Evolutionary conservation across 352 stramenopile species (phyloP).

Genomic region (Achlya hypogyna): DNA sequence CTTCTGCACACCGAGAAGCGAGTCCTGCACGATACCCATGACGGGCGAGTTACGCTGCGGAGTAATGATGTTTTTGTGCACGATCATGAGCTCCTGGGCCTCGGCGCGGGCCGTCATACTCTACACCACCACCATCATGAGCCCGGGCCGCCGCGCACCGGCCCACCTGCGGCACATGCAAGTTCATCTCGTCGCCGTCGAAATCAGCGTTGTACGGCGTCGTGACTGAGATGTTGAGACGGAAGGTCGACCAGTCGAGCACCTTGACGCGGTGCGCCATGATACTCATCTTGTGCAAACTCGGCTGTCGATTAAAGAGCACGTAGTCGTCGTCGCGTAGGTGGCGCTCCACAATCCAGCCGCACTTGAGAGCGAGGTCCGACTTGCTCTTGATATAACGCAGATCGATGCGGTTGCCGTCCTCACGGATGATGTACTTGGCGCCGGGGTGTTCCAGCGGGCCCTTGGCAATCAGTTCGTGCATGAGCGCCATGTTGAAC

Average conservation of each 20-base stretch:
- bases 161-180: conserved; percentile 98
- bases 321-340: conserved; percentile 99
- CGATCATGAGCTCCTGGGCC: conserved; percentile 94
- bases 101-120: conserved; percentile 90
- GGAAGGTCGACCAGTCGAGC: conserved; percentile 97
- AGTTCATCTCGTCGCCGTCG: conserved; percentile 99
- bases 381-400: conserved; percentile 97
- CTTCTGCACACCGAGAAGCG: conserved; percentile 96
- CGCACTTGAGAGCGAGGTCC: conserved; percentile 91
- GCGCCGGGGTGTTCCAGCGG: conserved; percentile 94
- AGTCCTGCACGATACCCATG: conserved; percentile 98
- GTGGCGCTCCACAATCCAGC: conserved; percentile 98
- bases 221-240: conserved; percentile 99
- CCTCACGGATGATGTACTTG: conserved; percentile 85
- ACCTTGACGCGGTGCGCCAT: conserved; percentile 92
- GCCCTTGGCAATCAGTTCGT: conserved; percentile 92
- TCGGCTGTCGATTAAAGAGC: conserved; percentile 99
- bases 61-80: conserved; percentile 97
- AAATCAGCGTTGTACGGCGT: conserved; percentile 99
- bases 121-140: conserved; percentile 76
- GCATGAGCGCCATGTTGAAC: conserved; percentile 97
- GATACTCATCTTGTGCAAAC: conserved; percentile 99
- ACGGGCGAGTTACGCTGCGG: conserved; percentile 96
- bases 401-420: conserved; percentile 89
- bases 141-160: conserved; percentile 99